These are phyloP conservation scores for Mycosarcoma maydis DNA, from an alignment of 1,284 basidiomycete genomes.

Conservation along the genomic window DNA sequence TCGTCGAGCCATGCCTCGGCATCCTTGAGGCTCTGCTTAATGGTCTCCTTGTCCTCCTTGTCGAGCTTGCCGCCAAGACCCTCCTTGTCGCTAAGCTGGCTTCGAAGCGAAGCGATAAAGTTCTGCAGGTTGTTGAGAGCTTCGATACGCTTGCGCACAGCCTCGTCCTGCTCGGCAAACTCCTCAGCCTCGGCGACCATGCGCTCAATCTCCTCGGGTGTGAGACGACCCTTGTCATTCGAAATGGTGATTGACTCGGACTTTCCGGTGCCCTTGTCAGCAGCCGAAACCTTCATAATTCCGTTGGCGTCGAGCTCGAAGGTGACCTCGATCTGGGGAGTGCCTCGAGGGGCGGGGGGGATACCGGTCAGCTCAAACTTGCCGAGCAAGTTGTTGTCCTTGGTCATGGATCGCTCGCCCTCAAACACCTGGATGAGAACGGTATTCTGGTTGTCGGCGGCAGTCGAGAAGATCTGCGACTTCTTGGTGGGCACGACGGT, in stretches of 20 bases:
- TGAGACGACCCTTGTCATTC: constrained; percentile 69
- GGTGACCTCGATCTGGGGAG: constrained; percentile 69
- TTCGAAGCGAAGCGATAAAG: constrained; percentile 64
- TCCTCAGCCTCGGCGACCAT: constrained; percentile 67
- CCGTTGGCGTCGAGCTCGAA: constrained; percentile 67
- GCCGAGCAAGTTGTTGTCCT: constrained; percentile 97
- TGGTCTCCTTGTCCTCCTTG: constrained; percentile 65
- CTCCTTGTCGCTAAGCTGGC: constrained; percentile 65
- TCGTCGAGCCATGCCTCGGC: constrained; percentile 66
- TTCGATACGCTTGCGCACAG: constrained; percentile 67
- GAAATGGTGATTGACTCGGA: constrained; percentile 65
- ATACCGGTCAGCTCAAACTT: constrained; percentile 94
- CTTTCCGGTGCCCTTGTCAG: constrained; percentile 66
- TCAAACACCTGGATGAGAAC: constrained; percentile 81
- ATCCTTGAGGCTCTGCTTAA: constrained; percentile 65
- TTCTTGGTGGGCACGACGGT: constrained; percentile 98
- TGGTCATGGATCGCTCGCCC: constrained; percentile 92
- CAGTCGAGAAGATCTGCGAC: constrained; percentile 93
- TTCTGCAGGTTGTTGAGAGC: constrained; percentile 65
- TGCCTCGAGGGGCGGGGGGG: constrained; percentile 92
- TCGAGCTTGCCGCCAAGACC: constrained; percentile 67
- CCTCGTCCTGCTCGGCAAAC: constrained; percentile 72
- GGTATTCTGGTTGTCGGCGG: constrained; percentile 66
- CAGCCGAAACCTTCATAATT: constrained; percentile 66
- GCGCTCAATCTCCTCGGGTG: constrained; percentile 64